A percentile compares a stretch with the other conserved stretches of the same genome.
These are phyloP conservation scores for Metschnikowia shivogae DNA, from an alignment of 805 yeast species.

Conservation along the genomic window DNA sequence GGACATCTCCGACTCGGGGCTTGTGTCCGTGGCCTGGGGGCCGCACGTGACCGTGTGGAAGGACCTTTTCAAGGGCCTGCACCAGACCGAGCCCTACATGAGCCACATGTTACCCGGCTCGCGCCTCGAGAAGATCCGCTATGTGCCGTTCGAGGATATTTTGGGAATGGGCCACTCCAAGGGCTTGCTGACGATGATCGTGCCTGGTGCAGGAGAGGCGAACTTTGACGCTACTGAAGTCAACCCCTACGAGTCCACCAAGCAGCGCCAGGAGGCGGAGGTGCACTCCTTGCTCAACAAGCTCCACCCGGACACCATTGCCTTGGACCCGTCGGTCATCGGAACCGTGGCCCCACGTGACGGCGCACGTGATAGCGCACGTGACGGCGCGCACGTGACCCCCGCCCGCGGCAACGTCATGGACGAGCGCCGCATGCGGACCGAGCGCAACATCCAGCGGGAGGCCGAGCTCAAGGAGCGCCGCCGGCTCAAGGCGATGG, in stretches of 20 bases:
- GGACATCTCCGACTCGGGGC: slow-evolving; percentile 81
- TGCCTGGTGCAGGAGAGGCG: slow-evolving; percentile 98
- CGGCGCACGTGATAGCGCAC: slow-evolving; percentile 46
- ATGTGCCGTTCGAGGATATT: slow-evolving; percentile 96
- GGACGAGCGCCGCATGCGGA: slow-evolving; percentile 76
- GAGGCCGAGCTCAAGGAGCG: slow-evolving; percentile 69
- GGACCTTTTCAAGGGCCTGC: slow-evolving; percentile 58
- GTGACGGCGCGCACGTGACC: slow-evolving; percentile 42
- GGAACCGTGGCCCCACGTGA: slow-evolving; percentile 76
- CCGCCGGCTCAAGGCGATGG: slow-evolving; percentile 14
- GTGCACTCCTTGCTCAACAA: slow-evolving; percentile 82
- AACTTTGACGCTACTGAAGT: slow-evolving; percentile 90
- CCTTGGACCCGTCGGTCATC: slow-evolving; percentile 81
- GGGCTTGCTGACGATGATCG: slow-evolving; percentile 73
- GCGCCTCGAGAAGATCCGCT: slow-evolving; percentile 59
- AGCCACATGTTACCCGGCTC: slow-evolving; percentile 80
- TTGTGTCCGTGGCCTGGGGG: slow-evolving; percentile 90
- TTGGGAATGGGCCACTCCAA: slow-evolving; percentile 78
- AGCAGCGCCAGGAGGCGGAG: slow-evolving; percentile 92
- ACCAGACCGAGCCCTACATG: slow-evolving; percentile 87
- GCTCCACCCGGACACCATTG: slow-evolving; percentile 86
- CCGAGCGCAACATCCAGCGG: slow-evolving; percentile 65
- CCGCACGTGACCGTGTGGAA: slow-evolving; percentile 95
- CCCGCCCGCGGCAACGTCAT: slow-evolving; percentile 76
- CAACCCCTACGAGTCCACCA: slow-evolving; percentile 87